Evolutionary conservation across 2,329 filamentous ascomycete species (phyloP), one percentile per base, ranked within the genome.

Genomic region (Zymoseptoria crescenta): DNA sequence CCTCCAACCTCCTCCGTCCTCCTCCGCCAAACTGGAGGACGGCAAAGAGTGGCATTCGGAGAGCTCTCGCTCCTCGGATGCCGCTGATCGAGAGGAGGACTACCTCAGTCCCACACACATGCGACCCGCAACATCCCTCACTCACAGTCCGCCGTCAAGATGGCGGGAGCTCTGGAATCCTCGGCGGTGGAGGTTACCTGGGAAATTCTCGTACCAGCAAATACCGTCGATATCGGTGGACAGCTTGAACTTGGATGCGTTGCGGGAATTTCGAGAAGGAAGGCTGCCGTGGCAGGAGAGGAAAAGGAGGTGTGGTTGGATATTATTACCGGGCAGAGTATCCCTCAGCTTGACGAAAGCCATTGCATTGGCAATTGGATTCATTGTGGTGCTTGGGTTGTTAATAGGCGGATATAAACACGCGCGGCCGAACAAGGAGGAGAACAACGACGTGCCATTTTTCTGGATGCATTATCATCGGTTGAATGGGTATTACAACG

Each of bases 401-500:
- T 73, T 69, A 56, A 74, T 74, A 10, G 74, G 76, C 61, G 73
- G 76, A 62, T 75, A 74, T 65, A 69, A 73, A 60, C 70, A 70
- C 20, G 55, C 59, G 35, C 59, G 55, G 19, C 28, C 51, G 54
- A 57, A 56, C 24, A 27, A 62, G 50, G 62, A 72, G 59, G 65
- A 69, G 53, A 66, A 70, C 51, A 70, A 72, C 54, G 69, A 70
- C 54, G 66, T 69, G 59, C 69, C 73, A 48, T 79, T 75, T 62
- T 73, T 73, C 64, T 79, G 77, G 77, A 74, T 78, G 65, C 71
- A 75, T 62, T 80, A 75, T 58, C 68, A 73, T 48, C 68, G 74
- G 52, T 63, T 80, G 54, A 74, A 75, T 60, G 77, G 76, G 49
- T 79, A 75, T 66, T 80, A 77, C 69, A 79, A 78, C 55, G 78